These are phyloP conservation scores for Fraxinus xanthoxyloides DNA, from an alignment of 305 asterid species.

Conservation along the genomic window DNA sequence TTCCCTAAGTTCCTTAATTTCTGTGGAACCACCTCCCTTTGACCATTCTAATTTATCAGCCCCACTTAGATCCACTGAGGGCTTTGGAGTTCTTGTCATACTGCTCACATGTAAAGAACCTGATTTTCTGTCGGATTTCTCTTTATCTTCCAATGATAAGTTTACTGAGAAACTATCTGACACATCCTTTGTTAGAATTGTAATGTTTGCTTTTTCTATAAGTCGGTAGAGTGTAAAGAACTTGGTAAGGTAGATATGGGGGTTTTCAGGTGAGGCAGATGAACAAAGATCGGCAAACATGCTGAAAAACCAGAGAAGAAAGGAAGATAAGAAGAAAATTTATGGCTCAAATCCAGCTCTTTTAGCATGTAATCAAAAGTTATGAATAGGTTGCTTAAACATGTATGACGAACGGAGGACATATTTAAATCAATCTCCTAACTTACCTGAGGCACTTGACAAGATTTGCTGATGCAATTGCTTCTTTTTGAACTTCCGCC, in stretches of 20 bases:
- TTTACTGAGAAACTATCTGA: slow-evolving; percentile 31
- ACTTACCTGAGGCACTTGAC: slow-evolving; percentile 73
- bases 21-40: slow-evolving; percentile 51
- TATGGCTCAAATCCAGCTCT: background rate
- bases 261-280: slow-evolving; percentile 69
- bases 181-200: slow-evolving; percentile 37
- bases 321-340: background rate
- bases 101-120: slow-evolving; percentile 24
- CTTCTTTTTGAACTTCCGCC: slow-evolving; percentile 87
- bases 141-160: slow-evolving; percentile 41
- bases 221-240: slow-evolving; percentile 71
- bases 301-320: slow-evolving; percentile 32
- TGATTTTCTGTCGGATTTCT: slow-evolving; percentile 35
- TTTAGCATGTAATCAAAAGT: background rate
- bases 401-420: background rate
- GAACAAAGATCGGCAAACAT: slow-evolving; percentile 71
- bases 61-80: slow-evolving; percentile 32
- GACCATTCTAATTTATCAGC: slow-evolving; percentile 76
- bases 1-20: slow-evolving; percentile 43
- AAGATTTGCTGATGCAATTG: slow-evolving; percentile 63
- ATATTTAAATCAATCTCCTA: background rate
- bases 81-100: slow-evolving; percentile 23
- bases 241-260: slow-evolving; percentile 59
- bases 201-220: slow-evolving; percentile 49
- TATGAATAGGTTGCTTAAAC: background rate